Evolutionary conservation across 208 protist genomes (phyloP).

Genomic region (Acanthamoeba triangularis): DNA sequence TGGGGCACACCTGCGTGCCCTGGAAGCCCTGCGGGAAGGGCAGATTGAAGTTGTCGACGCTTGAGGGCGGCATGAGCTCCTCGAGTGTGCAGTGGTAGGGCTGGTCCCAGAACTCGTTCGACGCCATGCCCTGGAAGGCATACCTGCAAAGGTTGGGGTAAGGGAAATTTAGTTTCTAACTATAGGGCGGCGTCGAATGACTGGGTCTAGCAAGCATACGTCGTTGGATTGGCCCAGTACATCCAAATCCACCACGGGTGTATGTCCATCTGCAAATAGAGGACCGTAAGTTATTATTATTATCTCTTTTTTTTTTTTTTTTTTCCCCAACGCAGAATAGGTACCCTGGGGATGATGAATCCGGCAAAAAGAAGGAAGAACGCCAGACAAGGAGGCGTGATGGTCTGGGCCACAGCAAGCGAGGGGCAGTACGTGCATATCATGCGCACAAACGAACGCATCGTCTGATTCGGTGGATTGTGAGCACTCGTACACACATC

Average conservation of each 20-base stretch:
- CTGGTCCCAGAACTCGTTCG: slow-evolving; percentile 27
- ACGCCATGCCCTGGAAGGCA: slow-evolving; percentile 21
- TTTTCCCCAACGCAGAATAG: no score
- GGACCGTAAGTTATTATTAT: no score
- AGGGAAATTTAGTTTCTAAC: not conserved
- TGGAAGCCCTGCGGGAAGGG: slow-evolving; percentile 1
- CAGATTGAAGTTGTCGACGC: not conserved
- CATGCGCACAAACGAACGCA: slow-evolving; percentile 47
- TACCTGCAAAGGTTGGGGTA: not conserved
- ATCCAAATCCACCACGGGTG: slow-evolving; percentile 55
- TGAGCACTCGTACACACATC: no score
- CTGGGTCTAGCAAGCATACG: not conserved
- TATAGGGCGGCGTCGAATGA: no score
- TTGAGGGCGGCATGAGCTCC: not conserved
- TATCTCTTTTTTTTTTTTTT: no score
- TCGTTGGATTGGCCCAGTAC: slow-evolving; percentile 48
- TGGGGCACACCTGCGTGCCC: slow-evolving; percentile 35
- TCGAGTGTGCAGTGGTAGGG: not conserved
- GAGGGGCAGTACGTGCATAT: not conserved
- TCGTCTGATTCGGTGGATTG: not conserved
- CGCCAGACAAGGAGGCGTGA: slow-evolving; percentile 30
- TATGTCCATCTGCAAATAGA: slow-evolving; percentile 8
- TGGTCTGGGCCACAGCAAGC: slow-evolving; percentile 38
- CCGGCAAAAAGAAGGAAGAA: slow-evolving; percentile 60
- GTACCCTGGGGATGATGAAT: slow-evolving; percentile 64